A percentile compares a stretch with the other conserved stretches of the same genome.
Evolutionary conservation across 345 rosid species (phyloP).

Genomic region (Boechera divaricarpa): DNA sequence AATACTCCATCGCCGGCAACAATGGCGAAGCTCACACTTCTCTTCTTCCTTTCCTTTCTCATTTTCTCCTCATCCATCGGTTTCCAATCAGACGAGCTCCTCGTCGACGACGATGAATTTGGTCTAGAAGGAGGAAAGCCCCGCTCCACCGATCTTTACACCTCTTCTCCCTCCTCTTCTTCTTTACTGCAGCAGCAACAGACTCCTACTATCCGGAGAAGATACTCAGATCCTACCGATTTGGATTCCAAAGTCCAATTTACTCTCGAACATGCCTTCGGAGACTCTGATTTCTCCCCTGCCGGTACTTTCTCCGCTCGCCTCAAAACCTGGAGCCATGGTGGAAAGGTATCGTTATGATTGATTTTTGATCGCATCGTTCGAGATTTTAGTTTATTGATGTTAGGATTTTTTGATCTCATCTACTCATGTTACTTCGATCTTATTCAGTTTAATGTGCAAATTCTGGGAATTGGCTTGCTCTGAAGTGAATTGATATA

Average conservation of each 20-base stretch:
- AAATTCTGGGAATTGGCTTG: slow-evolving; percentile 1
- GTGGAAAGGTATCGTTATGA: slow-evolving; percentile 60
- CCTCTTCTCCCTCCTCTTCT: slow-evolving; percentile 42
- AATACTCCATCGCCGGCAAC: not conserved
- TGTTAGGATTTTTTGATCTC: not conserved
- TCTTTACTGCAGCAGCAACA: slow-evolving; percentile 21
- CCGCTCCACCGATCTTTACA: slow-evolving; percentile 48
- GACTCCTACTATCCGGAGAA: slow-evolving; percentile 52
- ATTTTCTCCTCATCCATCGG: slow-evolving; percentile 42
- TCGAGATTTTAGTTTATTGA: not conserved
- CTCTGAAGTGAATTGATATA: not conserved
- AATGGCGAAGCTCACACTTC: slow-evolving; percentile 37
- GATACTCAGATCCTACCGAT: slow-evolving; percentile 69
- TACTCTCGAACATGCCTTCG: slow-evolving; percentile 88
- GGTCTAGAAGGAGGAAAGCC: slow-evolving; percentile 65
- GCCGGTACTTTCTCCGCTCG: slow-evolving; percentile 96
- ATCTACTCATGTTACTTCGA: not conserved
- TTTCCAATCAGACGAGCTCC: slow-evolving; percentile 90
- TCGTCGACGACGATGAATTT: slow-evolving; percentile 81
- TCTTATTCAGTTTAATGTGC: not conserved
- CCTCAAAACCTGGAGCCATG: slow-evolving; percentile 81
- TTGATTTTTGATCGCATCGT: not conserved
- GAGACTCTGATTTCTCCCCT: slow-evolving; percentile 77
- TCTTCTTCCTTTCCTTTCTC: slow-evolving; percentile 42
- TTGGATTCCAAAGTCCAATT: slow-evolving; percentile 95